Base-by-base conservation (phyloP, 805 yeast genomes). In the Pichia thaimueangensis region DNA sequence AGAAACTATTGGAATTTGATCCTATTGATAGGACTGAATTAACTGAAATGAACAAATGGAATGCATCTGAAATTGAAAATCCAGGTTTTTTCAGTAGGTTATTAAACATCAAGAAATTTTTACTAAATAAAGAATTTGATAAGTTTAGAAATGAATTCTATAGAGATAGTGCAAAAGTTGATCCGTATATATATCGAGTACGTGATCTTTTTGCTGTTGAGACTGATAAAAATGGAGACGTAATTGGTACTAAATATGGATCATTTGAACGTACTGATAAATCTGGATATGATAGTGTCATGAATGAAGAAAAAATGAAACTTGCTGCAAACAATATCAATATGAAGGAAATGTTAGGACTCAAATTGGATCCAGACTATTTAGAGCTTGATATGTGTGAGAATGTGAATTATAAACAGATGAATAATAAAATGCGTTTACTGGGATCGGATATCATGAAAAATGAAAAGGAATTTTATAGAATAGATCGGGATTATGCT, bases 401-500 rank as follows among this genome's bases (percentile, higher is more conserved):
- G 6, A 41, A 13, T 4, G 21, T 31, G 6, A 6, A n/a, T 9
- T 17, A 11, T 12, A n/a, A 35, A 10, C 12, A 24, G 16, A 11
- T 6, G 11, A 11, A 35, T 13, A 13, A 25, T 3, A 30, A n/a
- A 6, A 23, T 11, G n/a, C 7, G 15, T 17, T 36, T 27, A 5
- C 9, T 29, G 7, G 35, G 22, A 12, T 76, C 82, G 0, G 56
- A 57, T 1, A 59, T 67, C 33, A 63, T 74, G 39, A 47, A 51
- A 3, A 63, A 67, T 60, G 55, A 59, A 32, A 29, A 45, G 1
- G 55, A 60, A n/a, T 54, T 76, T 2, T 79, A 76, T 50, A 60
- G 63, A 32, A 54, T 71, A 4, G 80, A 78, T 47, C 45, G 64
- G 33, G 51, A 58, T 13, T 74, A 64, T 55, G 50, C 50, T 15